phyloP scores from a whole-genome alignment of 2,329 filamentous ascomycete species.

The Teratosphaeria viscida region DNA sequence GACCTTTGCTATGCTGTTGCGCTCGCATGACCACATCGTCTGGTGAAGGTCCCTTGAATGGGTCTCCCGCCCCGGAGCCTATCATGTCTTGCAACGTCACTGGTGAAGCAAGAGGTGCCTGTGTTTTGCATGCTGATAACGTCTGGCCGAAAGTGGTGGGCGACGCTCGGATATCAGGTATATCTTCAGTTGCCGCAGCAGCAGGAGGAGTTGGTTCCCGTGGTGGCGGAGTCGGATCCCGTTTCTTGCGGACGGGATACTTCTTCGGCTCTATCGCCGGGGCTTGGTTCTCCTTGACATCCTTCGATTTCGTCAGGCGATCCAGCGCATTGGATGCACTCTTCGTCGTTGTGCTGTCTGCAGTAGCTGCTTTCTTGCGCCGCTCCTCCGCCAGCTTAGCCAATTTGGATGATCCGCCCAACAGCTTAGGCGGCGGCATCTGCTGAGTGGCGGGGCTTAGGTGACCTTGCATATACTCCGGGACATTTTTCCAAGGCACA shows the following conservation, averaged over 20 bases:
- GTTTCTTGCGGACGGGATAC: conserved; percentile 21
- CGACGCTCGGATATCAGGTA: conserved; percentile 20
- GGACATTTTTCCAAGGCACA: conserved; percentile 73
- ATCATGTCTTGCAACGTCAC: conserved; percentile 19
- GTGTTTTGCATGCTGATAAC: conserved; percentile 9
- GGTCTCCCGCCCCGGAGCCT: conserved; percentile 8
- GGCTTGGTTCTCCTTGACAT: conserved; percentile 15
- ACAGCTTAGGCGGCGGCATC: conserved; percentile 53
- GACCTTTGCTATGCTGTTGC: conserved; percentile 22
- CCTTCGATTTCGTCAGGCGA: conserved; percentile 26
- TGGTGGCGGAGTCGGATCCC: conserved; percentile 19
- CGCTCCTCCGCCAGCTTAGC: conserved; percentile 79
- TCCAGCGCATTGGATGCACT: conserved; percentile 35
- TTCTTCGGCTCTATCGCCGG: conserved; percentile 50
- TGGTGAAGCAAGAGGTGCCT: conserved; percentile 1
- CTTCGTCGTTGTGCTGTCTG: conserved; percentile 1
- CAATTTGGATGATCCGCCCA: conserved; percentile 83
- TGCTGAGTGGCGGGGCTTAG: conserved; percentile 50
- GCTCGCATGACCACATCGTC: conserved; percentile 22
- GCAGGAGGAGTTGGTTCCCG: conserved; percentile 18
- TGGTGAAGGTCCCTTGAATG: conserved; percentile 23
- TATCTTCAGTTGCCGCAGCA: conserved; percentile 14
- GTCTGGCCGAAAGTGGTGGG: conserved; percentile 22
- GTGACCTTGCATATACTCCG: conserved; percentile 50
- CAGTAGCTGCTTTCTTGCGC: conserved; percentile 63